Percentiles rank a stretch among this genome's conserved stretches.
These are phyloP conservation scores for Porpolomopsis calyptriformis DNA, from an alignment of 768 basidiomycete species.

Conservation along the genomic window DNA sequence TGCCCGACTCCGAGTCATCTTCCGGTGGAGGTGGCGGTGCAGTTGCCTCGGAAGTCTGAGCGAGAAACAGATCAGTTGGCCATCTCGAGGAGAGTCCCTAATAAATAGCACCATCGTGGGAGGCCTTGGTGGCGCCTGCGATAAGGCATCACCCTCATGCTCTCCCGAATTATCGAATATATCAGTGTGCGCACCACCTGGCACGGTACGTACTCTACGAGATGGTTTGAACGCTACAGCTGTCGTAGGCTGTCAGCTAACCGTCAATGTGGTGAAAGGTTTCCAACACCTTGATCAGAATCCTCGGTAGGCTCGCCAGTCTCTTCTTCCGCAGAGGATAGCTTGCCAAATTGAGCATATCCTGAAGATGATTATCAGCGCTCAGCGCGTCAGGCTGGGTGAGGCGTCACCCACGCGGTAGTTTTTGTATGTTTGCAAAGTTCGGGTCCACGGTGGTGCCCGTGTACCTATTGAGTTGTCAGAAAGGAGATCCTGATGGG, in stretches of 20 bases:
- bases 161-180: conserved; percentile 39
- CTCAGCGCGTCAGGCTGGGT: neutral
- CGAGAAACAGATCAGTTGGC: neutral
- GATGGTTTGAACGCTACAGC: conserved; percentile 37
- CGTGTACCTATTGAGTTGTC: conserved; percentile 40
- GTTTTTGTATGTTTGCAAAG: conserved; percentile 61
- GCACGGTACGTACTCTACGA: conserved; percentile 45
- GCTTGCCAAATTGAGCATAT: conserved; percentile 61
- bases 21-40: conserved; percentile 11
- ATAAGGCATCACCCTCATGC: conserved; percentile 40
- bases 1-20: conserved; percentile 21
- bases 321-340: conserved; percentile 14
- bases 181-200: conserved; percentile 41
- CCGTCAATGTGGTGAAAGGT: neutral
- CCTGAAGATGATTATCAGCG: conserved; percentile 28
- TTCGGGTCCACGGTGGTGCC: conserved; percentile 71
- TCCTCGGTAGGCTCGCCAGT: neutral
- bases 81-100: neutral
- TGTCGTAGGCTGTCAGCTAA: conserved; percentile 7
- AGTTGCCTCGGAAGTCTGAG: neutral
- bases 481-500: conserved; percentile 1
- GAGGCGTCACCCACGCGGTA: conserved; percentile 45
- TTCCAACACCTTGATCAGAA: neutral
- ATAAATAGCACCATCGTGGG: neutral
- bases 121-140: conserved; percentile 38